Evolutionary conservation across 2,329 filamentous ascomycete genomes (phyloP).

Genomic region (Davidsoniella virescens): DNA sequence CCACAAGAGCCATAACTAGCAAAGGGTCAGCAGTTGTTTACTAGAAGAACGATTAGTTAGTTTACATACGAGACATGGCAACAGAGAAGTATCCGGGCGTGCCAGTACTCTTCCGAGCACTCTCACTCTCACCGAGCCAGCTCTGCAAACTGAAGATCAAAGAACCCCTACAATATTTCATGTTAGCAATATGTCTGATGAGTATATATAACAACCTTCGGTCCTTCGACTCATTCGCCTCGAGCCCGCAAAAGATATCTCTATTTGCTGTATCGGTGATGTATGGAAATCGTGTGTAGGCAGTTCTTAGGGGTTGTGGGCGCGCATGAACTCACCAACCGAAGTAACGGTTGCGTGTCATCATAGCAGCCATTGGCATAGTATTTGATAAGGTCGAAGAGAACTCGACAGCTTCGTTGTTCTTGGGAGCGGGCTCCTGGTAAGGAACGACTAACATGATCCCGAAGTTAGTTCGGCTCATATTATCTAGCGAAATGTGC

Average conservation of each 20-base stretch:
- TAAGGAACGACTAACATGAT: slow-evolving; percentile 62
- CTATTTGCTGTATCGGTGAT: background rate
- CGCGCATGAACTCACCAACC: slow-evolving; percentile 35
- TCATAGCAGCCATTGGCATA: slow-evolving; percentile 90
- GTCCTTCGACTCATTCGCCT: too few species aligned
- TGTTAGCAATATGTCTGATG: background rate
- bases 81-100: slow-evolving; percentile 60
- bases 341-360: slow-evolving; percentile 72
- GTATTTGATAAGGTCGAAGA: slow-evolving; percentile 57
- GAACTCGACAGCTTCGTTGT: slow-evolving; percentile 48
- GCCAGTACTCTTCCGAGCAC: slow-evolving; percentile 42
- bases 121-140: slow-evolving; percentile 62
- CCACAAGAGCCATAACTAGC: slow-evolving; percentile 42
- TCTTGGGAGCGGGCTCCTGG: slow-evolving; percentile 52
- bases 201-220: background rate
- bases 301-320: background rate
- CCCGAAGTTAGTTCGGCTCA: background rate
- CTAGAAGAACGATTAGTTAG: background rate
- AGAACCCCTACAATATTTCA: slow-evolving; percentile 37
- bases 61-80: slow-evolving; percentile 55
- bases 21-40: background rate
- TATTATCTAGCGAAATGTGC: too few species aligned
- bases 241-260: too few species aligned
- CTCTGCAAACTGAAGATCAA: slow-evolving; percentile 59
- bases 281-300: background rate